Evolutionary conservation across 1,284 basidiomycete species (phyloP), one percentile per base, ranked within the genome.

Genomic region (Ceraceosorus bombacis): DNA sequence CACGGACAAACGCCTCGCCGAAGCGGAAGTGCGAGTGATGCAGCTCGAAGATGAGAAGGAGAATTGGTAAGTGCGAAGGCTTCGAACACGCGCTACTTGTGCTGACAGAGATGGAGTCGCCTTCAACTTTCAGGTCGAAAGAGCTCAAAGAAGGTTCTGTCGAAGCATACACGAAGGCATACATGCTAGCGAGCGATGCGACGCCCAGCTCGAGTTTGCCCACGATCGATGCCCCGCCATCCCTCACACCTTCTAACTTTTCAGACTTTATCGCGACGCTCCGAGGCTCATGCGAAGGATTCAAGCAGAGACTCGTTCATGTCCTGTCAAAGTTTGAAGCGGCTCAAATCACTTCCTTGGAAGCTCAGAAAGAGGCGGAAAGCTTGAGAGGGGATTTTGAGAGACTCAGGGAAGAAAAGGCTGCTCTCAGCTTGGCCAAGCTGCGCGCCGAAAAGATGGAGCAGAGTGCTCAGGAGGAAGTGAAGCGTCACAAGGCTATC

Each of bases 351-450:
- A 27, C 27, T 27, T 27, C 27, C 27, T 3, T 27, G 27, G 27
- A 27, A 27, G 27, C 27, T 27, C 27, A 27, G 27, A 27, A 27
- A 27, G 27, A 27, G 27, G 27, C 27, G 5, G 62, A 66, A 17
- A 57, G 67, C 10, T 53, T 54, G 43, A 63, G 62, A 27, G 43
- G 51, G n/a, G 46, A 41, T 51, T 63, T 67, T 13, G 68, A 73
- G 55, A 59, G 71, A n/a, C 56, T 76, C 37, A 71, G 68, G 54
- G 74, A 76, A 53, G 65, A 73, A 52, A 76, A 76, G 58, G 60
- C 66, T 4, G 56, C 62, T 36, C 63, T 76, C 53, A 63, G 36
- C 37, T 49, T 9, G n/a, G 9, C 6, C 12, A 38, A 37, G 38
- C 48, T 12, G 12, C 38, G 50, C 15, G 52, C 17, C 17, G 49